Conservation (phyloP, 2,329 filamentous ascomycete species). For the Calonectria pseudoturangicola region DNA sequence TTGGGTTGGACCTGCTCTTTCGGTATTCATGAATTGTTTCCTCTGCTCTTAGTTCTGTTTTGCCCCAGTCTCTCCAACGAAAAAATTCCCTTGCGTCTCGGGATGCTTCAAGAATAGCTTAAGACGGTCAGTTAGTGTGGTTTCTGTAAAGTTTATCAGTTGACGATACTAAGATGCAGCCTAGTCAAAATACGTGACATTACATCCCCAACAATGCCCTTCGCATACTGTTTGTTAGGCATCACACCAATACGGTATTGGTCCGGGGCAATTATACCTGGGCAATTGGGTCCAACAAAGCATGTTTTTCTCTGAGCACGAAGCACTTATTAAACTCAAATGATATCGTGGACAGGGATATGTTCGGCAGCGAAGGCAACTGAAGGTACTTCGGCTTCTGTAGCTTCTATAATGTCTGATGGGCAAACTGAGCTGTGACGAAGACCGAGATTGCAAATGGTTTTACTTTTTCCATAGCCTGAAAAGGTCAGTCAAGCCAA, state of each 20-base stretch:
- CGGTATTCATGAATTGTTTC: constrained; percentile 82
- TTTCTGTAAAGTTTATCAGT: constrained; percentile 57
- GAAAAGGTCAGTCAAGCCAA: neutral
- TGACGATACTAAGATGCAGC: neutral
- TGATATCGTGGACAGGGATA: constrained; percentile 85
- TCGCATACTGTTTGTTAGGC: constrained; percentile 63
- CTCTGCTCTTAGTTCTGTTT: constrained; percentile 81
- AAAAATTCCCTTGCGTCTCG: constrained; percentile 82
- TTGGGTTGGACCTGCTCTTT: constrained; percentile 72
- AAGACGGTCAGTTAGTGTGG: constrained; percentile 82
- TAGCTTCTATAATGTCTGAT: constrained; percentile 81
- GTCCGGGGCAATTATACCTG: constrained; percentile 85
- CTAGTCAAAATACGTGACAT: constrained; percentile 71
- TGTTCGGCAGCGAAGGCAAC: constrained; percentile 88
- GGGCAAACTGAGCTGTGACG: constrained; percentile 80
- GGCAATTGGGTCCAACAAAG: constrained; percentile 87
- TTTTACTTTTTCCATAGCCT: constrained; percentile 59
- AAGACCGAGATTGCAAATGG: constrained; percentile 84
- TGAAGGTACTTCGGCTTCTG: constrained; percentile 85
- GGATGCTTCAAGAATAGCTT: constrained; percentile 79
- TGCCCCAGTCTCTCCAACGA: constrained; percentile 85
- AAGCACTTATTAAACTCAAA: constrained; percentile 81
- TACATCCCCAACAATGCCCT: constrained; percentile 82
- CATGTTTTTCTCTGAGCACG: constrained; percentile 82
- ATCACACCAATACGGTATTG: constrained; percentile 73